Evolutionary conservation across 495 filamentous ascomycete species (phyloP).

Genomic region (Penicillium longicatenatum): DNA sequence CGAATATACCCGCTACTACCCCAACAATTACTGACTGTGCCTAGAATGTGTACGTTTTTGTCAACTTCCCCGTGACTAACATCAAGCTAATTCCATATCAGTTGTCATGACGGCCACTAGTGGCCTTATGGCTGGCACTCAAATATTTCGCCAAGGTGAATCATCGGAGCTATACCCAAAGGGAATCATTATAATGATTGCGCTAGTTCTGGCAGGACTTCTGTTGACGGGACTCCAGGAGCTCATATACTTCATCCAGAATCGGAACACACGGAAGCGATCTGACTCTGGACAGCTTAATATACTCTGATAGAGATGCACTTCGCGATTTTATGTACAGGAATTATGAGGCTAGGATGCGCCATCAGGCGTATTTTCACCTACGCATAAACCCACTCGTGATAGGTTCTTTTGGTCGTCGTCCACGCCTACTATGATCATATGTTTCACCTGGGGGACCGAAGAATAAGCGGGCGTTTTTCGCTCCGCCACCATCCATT

Average conservation of each 20-base stretch:
- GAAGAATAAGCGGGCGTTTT: not conserved
- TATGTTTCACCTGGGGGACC: not conserved
- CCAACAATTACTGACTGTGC: not conserved
- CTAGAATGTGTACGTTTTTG: constrained; percentile 32
- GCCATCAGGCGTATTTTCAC: not conserved
- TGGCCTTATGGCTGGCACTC: constrained; percentile 34
- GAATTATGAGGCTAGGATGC: too few species aligned
- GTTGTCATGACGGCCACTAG: constrained; percentile 35
- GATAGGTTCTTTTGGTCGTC: not conserved
- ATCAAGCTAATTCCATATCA: constrained; percentile 10
- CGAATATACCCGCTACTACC: not conserved
- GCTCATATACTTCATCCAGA: constrained; percentile 13
- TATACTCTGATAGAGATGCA: constrained; percentile 1
- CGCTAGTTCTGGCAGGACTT: constrained; percentile 17
- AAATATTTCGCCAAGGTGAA: constrained; percentile 33
- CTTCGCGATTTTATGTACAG: too few species aligned
- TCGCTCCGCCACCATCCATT: not conserved
- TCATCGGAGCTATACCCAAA: constrained; percentile 21
- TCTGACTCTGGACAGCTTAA: not conserved
- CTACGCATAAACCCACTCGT: not conserved
- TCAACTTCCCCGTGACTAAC: not conserved
- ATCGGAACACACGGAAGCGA: not conserved
- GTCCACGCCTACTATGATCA: not conserved
- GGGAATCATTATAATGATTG: constrained; percentile 30
- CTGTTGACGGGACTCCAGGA: constrained; percentile 14